These are phyloP conservation scores for Podila clonocystis DNA, from an alignment of 192 early-diverging fungal genomes.

Conservation along the genomic window DNA sequence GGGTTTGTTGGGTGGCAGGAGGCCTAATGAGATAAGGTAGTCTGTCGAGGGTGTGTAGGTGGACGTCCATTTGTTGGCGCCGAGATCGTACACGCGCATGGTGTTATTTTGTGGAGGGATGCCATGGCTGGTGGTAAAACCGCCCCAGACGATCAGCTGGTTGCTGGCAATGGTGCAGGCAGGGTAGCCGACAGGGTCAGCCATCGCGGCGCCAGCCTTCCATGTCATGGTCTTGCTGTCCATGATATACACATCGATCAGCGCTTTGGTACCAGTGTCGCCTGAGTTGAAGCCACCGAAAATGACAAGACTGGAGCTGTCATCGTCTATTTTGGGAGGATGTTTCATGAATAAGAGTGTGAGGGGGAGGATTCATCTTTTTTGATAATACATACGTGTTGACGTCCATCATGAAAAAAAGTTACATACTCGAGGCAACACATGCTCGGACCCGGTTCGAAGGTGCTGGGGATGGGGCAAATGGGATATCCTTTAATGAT, in stretches of 20 bases:
- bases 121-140: neutral
- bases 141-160: constrained; percentile 2
- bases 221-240: neutral
- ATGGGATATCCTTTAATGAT: too few species aligned
- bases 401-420: too few species aligned
- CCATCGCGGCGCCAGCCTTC: neutral
- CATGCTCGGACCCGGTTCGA: too few species aligned
- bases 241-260: neutral
- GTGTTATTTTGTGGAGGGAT: neutral
- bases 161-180: constrained; percentile 2
- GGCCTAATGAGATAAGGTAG: neutral
- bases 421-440: too few species aligned
- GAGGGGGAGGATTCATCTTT: too few species aligned
- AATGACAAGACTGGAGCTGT: neutral
- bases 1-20: too few species aligned
- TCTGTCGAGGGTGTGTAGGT: neutral
- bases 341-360: neutral
- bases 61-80: neutral
- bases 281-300: neutral
- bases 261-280: neutral
- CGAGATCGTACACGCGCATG: neutral
- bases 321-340: neutral
- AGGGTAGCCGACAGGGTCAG: neutral
- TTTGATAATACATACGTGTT: neutral
- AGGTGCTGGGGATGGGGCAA: too few species aligned